Percentiles rank a stretch among this genome's conserved stretches.
Conservation (phyloP, 441 rosid species). For the Isatis lusitanica region DNA sequence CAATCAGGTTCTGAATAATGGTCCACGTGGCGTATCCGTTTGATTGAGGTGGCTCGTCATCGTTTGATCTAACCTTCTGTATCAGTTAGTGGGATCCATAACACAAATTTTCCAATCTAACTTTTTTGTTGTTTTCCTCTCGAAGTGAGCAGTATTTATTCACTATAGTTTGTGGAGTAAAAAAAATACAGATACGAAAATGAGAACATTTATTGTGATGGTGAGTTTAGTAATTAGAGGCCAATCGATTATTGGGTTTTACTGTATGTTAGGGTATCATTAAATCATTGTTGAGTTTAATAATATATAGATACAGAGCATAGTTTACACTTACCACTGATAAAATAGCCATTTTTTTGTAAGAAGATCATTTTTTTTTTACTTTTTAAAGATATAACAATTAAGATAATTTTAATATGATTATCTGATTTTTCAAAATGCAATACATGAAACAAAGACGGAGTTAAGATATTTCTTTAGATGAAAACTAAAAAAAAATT, state of each 20-base stretch:
- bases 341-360: not conserved
- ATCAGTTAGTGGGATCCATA: not conserved
- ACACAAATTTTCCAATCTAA: not conserved
- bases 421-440: not conserved
- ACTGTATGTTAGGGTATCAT: not conserved
- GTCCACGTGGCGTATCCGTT: conserved; percentile 24
- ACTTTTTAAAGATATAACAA: not conserved
- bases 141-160: not conserved
- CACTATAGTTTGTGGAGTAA: not conserved
- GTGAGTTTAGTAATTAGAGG: not conserved
- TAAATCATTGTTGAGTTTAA: too few species aligned
- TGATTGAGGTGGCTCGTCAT: conserved; percentile 20
- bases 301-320: too few species aligned
- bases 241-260: not conserved
- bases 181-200: not conserved
- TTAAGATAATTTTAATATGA: not conserved
- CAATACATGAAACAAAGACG: not conserved
- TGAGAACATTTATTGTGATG: not conserved
- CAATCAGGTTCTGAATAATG: not conserved
- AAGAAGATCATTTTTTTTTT: too few species aligned
- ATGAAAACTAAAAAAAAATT: not conserved
- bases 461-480: not conserved
- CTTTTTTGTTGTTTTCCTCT: not conserved
- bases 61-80: conserved; percentile 9
- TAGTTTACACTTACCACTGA: not conserved